A percentile compares a stretch with the other conserved stretches of the same genome.
Conservation (phyloP, 2,329 filamentous ascomycete species). For the Botrytis cinerea region DNA sequence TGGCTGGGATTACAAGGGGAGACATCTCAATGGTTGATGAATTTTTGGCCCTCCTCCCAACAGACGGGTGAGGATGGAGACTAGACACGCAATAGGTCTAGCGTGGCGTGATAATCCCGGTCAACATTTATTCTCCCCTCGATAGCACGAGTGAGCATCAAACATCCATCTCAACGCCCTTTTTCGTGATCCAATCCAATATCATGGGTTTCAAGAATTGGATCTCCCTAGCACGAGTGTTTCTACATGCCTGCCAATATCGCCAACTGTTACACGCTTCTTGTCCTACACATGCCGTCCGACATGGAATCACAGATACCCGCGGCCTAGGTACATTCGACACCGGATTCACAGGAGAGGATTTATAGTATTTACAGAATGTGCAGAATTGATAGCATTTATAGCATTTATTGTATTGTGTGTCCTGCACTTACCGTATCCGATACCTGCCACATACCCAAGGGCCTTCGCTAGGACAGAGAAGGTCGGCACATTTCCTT, state of each 20-base stretch:
- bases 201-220: not conserved
- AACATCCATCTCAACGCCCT: conserved; percentile 20
- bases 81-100: conserved; percentile 19
- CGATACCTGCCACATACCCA: not conserved
- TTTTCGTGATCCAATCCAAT: not conserved
- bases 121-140: not conserved
- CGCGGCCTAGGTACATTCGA: not conserved
- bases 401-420: too few species aligned
- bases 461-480: not conserved
- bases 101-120: not conserved
- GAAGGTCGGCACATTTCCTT: not conserved
- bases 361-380: too few species aligned
- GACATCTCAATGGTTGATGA: conserved; percentile 21
- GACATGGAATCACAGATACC: not conserved
- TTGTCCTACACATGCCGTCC: not conserved
- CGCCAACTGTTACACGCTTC: conserved; percentile 1
- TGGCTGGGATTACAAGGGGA: conserved; percentile 20
- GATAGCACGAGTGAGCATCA: conserved; percentile 6
- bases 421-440: not conserved
- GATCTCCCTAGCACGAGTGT: too few species aligned
- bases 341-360: not conserved
- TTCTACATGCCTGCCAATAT: not conserved
- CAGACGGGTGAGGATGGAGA: conserved; percentile 18
- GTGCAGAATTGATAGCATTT: too few species aligned
- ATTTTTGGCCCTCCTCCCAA: conserved; percentile 24